Evolutionary conservation across 2,329 filamentous ascomycete genomes (phyloP).

Genomic region (Sarocladiaceae sp.): DNA sequence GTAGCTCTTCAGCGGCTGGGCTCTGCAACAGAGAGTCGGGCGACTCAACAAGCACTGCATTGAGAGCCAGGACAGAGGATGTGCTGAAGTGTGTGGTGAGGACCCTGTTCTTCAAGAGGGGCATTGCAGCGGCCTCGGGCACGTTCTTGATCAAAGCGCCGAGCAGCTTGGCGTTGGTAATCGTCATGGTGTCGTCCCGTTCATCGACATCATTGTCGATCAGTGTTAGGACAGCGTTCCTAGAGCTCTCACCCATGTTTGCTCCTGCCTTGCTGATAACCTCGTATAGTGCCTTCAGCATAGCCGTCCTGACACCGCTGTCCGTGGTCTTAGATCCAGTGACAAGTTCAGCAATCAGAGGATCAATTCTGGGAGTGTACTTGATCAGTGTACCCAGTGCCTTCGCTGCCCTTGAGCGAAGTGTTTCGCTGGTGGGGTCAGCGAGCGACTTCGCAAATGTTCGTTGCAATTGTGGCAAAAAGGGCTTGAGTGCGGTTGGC

Average conservation of each 20-base stretch:
- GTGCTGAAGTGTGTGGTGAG: slow-evolving; percentile 69
- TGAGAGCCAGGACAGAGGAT: slow-evolving; percentile 78
- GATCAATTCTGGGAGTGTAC: slow-evolving; percentile 89
- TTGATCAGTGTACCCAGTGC: slow-evolving; percentile 93
- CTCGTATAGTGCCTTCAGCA: slow-evolving; percentile 95
- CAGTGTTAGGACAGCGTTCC: slow-evolving; percentile 75
- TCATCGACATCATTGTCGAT: slow-evolving; percentile 82
- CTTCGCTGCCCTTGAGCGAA: slow-evolving; percentile 84
- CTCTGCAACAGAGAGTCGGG: slow-evolving; percentile 61
- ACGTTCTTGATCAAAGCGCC: slow-evolving; percentile 87
- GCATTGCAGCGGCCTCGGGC: slow-evolving; percentile 59
- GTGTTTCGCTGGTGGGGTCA: slow-evolving; percentile 81
- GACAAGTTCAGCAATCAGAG: slow-evolving; percentile 84
- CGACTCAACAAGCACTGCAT: slow-evolving; percentile 80
- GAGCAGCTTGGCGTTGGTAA: slow-evolving; percentile 85
- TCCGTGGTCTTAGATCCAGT: slow-evolving; percentile 89
- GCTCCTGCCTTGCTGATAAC: slow-evolving; percentile 90
- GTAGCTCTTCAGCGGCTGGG: slow-evolving; percentile 64
- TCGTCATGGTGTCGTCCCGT: slow-evolving; percentile 68
- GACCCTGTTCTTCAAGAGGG: slow-evolving; percentile 63
- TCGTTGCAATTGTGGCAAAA: slow-evolving; percentile 90
- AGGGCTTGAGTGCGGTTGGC: slow-evolving; percentile 88
- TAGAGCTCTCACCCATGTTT: slow-evolving; percentile 91
- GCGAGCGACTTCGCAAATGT: slow-evolving; percentile 96
- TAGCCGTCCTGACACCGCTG: slow-evolving; percentile 81